These are phyloP conservation scores for Colletotrichum lindemuthianum DNA, from an alignment of 2,329 filamentous ascomycete genomes.

Conservation along the genomic window DNA sequence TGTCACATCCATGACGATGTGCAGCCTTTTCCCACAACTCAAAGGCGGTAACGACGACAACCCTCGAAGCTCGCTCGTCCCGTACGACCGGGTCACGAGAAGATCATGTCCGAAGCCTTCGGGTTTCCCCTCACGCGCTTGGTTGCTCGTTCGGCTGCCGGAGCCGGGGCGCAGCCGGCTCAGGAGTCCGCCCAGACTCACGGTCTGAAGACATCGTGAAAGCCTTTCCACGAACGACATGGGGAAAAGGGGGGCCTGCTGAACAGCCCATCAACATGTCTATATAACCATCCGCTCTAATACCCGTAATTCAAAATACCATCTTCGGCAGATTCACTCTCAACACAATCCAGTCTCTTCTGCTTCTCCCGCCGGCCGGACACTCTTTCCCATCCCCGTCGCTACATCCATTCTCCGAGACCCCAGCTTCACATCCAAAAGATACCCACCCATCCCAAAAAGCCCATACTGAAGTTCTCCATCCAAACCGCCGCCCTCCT, in stretches of 20 bases:
- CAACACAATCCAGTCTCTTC: conserved; percentile 22
- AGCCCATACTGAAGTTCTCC: conserved; percentile 44
- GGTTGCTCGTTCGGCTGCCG: too few relatives aligned
- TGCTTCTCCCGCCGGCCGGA: conserved; percentile 35
- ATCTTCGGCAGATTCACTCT: conserved; percentile 4
- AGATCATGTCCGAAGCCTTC: too few relatives aligned
- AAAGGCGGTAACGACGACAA: too few relatives aligned
- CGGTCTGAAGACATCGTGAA: conserved; percentile 16
- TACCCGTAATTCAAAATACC: not conserved
- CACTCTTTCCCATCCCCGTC: conserved; percentile 12
- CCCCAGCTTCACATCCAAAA: conserved; percentile 9
- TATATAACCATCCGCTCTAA: conserved; percentile 9
- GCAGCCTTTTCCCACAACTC: too few relatives aligned
- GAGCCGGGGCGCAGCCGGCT: too few relatives aligned
- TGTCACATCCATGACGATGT: too few relatives aligned
- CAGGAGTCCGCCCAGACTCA: too few relatives aligned
- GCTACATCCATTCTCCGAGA: not conserved
- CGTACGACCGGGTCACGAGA: too few relatives aligned
- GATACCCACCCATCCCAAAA: not conserved
- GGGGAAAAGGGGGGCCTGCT: not conserved
- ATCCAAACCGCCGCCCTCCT: conserved; percentile 39
- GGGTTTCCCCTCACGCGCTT: too few relatives aligned
- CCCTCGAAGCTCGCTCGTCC: too few relatives aligned
- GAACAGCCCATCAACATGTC: not conserved
- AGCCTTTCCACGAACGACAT: not conserved